phyloP scores from a whole-genome alignment of 2,329 filamentous ascomycete genomes.

The Penicillium occitanis region DNA sequence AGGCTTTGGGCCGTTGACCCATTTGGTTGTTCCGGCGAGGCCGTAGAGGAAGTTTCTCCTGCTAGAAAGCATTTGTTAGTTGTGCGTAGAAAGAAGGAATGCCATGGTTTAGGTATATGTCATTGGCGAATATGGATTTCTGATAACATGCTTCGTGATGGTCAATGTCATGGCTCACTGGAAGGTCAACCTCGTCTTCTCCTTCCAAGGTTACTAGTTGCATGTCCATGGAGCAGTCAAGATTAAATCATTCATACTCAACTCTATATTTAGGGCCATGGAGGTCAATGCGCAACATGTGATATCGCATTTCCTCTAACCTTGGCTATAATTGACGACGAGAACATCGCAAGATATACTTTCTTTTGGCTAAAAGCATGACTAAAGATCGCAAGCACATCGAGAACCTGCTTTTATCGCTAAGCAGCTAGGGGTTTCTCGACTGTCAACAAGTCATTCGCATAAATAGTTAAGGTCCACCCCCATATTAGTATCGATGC shows the following conservation, averaged over 20 bases:
- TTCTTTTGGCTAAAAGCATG: neutral
- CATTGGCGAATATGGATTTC: neutral
- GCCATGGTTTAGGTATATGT: neutral
- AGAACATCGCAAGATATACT: neutral
- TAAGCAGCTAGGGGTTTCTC: no score
- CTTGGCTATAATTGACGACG: neutral
- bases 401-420: neutral
- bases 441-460: neutral
- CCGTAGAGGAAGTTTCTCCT: neutral
- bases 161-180: neutral
- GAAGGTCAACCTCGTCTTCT: neutral
- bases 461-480: neutral
- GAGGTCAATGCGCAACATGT: neutral
- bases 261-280: neutral
- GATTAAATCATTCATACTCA: neutral
- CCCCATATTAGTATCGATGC: neutral
- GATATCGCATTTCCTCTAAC: neutral
- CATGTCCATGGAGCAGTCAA: neutral
- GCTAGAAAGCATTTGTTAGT: neutral
- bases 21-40: neutral
- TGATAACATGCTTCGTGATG: neutral
- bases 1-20: neutral
- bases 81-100: neutral
- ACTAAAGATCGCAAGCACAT: neutral
- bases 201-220: neutral